Evolutionary conservation across 805 yeast genomes (phyloP), one percentile per base, ranked within the genome.

Genomic region (Saturnispora silvae): DNA sequence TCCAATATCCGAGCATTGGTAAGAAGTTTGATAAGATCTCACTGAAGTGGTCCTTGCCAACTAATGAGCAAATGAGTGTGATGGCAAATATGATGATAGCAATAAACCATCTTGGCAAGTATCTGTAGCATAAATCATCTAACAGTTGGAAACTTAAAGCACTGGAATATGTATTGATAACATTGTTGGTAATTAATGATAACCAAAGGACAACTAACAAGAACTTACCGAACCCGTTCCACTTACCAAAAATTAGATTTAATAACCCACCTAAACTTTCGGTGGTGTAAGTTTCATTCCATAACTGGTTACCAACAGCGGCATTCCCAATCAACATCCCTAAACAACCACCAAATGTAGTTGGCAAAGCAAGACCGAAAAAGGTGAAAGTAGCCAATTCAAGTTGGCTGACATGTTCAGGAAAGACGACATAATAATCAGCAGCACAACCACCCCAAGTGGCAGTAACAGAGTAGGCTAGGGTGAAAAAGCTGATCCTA

Each of bases 1-100:
- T 72, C 95, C 95, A 84, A 59, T 84, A 84, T 2, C 94, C 94
- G 41, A 84, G 71, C 95, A 84, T 84, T 8, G 95, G 95, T 49
- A 84, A 62, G 58, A 84, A 84, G 50, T 84, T 84, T 9, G 84
- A 75, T 46, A 84, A 61, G 42, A 85, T 82, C 3, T 74, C 65
- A 40, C 83, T 65, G 53, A 85, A 80, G 47, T 77, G 76, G 52
- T 78, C 61, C 48, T 80, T 68, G 9, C 95, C 95, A 17, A 72
- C 87, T 41, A 83, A 59, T 1, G 94, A 77, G 53, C 84, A 70
- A 3, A 79, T 73, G 43, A 81, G 62, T 49, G 77, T 81, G 17
- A 81, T 60, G 1, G 64, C 69, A 11, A 85, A 78, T 18, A 79
- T 68, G 4, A 71, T 54, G 31, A 82, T 58, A 1, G 81, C 75